phyloP scores from a whole-genome alignment of 2,329 filamentous ascomycete species.

The Trichophyton simii region DNA sequence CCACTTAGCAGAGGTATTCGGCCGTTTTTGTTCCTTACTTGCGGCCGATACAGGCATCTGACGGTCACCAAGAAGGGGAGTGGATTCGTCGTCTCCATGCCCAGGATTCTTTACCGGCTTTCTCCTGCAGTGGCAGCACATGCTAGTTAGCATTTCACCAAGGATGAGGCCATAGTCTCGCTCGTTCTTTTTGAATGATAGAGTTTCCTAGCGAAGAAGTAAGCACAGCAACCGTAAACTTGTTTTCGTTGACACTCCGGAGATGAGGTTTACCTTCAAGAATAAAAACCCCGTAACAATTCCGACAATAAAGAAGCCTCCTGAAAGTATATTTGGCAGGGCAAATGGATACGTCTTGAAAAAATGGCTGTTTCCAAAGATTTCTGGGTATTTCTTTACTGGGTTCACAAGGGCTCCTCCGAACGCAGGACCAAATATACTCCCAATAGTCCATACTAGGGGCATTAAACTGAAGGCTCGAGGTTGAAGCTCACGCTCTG shows the following conservation, averaged over 20 bases:
- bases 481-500: slow-evolving; percentile 73
- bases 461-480: slow-evolving; percentile 90
- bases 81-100: slow-evolving; percentile 20
- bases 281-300: slow-evolving; percentile 65
- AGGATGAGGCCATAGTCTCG: slow-evolving; percentile 65
- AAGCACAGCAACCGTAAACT: neutral
- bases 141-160: slow-evolving; percentile 51
- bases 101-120: slow-evolving; percentile 12
- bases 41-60: neutral
- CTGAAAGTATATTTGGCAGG: slow-evolving; percentile 70
- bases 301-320: slow-evolving; percentile 64
- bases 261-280: slow-evolving; percentile 43
- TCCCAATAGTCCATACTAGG: slow-evolving; percentile 74
- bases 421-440: slow-evolving; percentile 75
- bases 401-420: slow-evolving; percentile 80
- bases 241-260: neutral
- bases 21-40: slow-evolving; percentile 14
- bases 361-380: slow-evolving; percentile 56
- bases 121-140: slow-evolving; percentile 21
- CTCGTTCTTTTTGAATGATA: slow-evolving; percentile 55
- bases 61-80: slow-evolving; percentile 22
- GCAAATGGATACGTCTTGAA: slow-evolving; percentile 69
- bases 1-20: slow-evolving; percentile 27
- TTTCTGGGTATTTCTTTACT: slow-evolving; percentile 54
- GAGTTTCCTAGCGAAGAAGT: slow-evolving; percentile 51